Base-by-base conservation (phyloP, 2,329 filamentous ascomycete species). In the Cladosporium sp. region DNA sequence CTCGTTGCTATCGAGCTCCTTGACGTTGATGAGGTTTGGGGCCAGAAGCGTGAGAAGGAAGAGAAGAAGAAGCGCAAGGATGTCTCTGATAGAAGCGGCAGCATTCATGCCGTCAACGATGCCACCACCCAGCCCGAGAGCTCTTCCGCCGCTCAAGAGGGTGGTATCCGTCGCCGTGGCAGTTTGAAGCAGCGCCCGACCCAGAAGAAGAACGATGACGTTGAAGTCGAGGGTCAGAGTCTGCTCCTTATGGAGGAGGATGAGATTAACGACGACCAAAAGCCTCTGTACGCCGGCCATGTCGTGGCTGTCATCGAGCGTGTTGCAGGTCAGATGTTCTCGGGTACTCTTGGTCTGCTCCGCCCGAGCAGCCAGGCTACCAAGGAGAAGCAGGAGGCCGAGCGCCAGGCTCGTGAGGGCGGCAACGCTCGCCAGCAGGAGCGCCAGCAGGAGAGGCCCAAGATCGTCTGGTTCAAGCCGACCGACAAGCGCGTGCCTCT, bases 41-140 rank as follows among this genome's bases (percentile, higher is more conserved):
- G 86, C 19, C 93, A 98, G 76, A 98, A 98, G 78, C 88, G 90
- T 50, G 93, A 98, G 70, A 98, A 98, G 70, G 93, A 98, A 72
- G 93, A 98, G 70, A 98, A 98, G 80, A 98, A 98, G 82, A 98
- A 97, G 77, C 88, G 93, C 69, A 98, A 98, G 78, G 93, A 98
- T 65, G 95, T 96, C 53, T 94, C 90, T 29, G 93, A 97, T 67
- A 84, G 92, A 57, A 85, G 85, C 57, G 86, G 86, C 55, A 86
- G 81, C 57, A 88, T 83, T 62, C 86, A 85, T 56, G 63, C 66
- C 38, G 83, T 83, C 55, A 83, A 80, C 62, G 79, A 83, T 55
- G 74, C 74, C 18, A 77, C 73, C 16, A 76, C 74, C 18, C 67
- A 82, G 74, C 72, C 73, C 65, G 67, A 79, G 72, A 68, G 67